These are phyloP conservation scores for Diaporthe ampelina DNA, from an alignment of 2,329 filamentous ascomycete genomes.

Conservation along the genomic window DNA sequence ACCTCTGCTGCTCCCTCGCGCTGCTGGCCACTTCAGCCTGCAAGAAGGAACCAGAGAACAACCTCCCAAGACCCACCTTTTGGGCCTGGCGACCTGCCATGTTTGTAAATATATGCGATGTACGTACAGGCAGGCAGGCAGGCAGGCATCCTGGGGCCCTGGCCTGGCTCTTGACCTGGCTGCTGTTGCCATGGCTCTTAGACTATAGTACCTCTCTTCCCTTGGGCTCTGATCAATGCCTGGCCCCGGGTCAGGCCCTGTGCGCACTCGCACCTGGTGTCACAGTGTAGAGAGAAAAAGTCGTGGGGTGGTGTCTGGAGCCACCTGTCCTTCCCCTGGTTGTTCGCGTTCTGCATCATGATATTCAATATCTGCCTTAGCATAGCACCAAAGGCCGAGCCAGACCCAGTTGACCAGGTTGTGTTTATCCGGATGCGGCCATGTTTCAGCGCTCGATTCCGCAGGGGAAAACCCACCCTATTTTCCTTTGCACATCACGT, in stretches of 20 bases:
- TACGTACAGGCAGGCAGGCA: too few species aligned
- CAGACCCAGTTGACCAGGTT: constrained; percentile 6
- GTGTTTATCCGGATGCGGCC: constrained; percentile 36
- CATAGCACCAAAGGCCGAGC: background rate
- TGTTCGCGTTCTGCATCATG: constrained; percentile 12
- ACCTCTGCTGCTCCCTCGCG: constrained; percentile 12
- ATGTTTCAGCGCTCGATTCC: constrained; percentile 35
- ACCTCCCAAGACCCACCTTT: constrained; percentile 8
- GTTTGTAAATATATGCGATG: background rate
- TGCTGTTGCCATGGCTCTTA: too few species aligned
- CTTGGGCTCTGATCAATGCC: too few species aligned
- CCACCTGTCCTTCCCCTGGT: constrained; percentile 20
- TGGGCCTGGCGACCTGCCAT: background rate
- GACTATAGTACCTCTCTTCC: too few species aligned
- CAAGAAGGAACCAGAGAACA: constrained; percentile 31
- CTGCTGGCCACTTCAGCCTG: constrained; percentile 14
- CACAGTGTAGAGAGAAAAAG: background rate
- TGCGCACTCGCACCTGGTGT: constrained; percentile 16
- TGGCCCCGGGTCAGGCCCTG: constrained; percentile 9
- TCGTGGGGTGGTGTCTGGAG: constrained; percentile 10
- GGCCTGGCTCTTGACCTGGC: too few species aligned
- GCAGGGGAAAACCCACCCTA: constrained; percentile 8
- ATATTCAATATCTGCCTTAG: constrained; percentile 15
- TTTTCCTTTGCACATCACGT: constrained; percentile 26
- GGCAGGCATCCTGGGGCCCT: too few species aligned